Evolutionary conservation across 1,284 basidiomycete species (phyloP).

Genomic region (Cryptococcus jaspeensis): DNA sequence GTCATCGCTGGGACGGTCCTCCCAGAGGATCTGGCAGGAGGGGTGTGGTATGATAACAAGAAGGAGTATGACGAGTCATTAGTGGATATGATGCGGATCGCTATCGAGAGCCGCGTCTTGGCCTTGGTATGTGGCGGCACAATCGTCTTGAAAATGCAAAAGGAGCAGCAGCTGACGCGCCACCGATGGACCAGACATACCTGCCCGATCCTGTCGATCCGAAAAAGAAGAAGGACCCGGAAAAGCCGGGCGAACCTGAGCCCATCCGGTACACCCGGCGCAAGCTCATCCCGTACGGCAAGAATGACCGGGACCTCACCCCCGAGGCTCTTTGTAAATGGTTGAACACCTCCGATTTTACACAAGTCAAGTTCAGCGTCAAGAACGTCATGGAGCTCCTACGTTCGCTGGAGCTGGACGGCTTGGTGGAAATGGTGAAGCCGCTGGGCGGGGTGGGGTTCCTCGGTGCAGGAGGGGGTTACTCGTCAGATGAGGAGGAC

Average conservation of each 20-base stretch:
- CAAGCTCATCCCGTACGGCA: constrained; percentile 32
- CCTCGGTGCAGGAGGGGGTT: constrained; percentile 12
- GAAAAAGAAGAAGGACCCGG: too few relatives aligned
- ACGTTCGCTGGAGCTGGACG: constrained; percentile 48
- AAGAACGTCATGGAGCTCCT: constrained; percentile 51
- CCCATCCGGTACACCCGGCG: constrained; percentile 1
- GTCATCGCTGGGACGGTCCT: constrained; percentile 41
- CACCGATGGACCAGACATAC: too few relatives aligned
- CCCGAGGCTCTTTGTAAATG: constrained; percentile 35
- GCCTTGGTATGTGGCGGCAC: constrained; percentile 27
- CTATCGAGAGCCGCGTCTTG: constrained; percentile 31
- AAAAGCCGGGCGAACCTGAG: too few relatives aligned
- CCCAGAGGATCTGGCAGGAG: constrained; percentile 48
- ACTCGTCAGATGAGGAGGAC: constrained; percentile 17
- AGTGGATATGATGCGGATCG: constrained; percentile 38
- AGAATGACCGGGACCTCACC: constrained; percentile 29
- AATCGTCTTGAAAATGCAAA: too few relatives aligned
- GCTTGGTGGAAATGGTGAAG: constrained; percentile 47
- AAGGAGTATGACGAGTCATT: constrained; percentile 47
- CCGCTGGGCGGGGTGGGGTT: constrained; percentile 39
- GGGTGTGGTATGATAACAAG: constrained; percentile 49
- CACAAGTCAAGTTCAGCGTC: constrained; percentile 33
- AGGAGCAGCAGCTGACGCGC: too few relatives aligned
- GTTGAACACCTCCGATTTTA: constrained; percentile 33
- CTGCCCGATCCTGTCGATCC: too few relatives aligned